phyloP scores from a whole-genome alignment of 2,329 filamentous ascomycete genomes.

The Aspergillus fischeri region DNA sequence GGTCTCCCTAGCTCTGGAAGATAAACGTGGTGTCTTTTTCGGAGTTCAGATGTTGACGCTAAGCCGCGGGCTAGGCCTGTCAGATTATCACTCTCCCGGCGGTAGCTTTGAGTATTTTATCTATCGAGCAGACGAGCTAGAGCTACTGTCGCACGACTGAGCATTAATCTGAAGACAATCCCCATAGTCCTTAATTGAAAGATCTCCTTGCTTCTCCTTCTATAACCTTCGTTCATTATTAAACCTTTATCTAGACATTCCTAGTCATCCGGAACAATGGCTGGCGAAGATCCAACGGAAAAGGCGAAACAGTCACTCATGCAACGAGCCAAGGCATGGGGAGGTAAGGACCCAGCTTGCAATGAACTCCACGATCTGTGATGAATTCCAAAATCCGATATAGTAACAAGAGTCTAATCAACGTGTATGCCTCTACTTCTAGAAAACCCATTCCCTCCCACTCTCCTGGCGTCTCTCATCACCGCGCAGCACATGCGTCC shows the following conservation, averaged over 20 bases:
- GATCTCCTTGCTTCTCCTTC: not conserved
- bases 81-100: not conserved
- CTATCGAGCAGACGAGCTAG: not conserved
- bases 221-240: not conserved
- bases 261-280: conserved; percentile 18
- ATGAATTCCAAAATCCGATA: not conserved
- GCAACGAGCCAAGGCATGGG: conserved; percentile 39
- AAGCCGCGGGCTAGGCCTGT: conserved; percentile 11
- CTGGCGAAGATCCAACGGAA: conserved; percentile 25
- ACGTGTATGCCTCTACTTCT: conserved; percentile 9
- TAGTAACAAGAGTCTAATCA: not conserved
- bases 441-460: conserved; percentile 64
- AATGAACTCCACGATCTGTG: not conserved
- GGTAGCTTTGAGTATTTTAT: not conserved
- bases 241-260: not conserved
- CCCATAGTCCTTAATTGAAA: not conserved
- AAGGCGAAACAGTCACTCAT: conserved; percentile 36
- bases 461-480: conserved; percentile 61
- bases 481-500: conserved; percentile 64
- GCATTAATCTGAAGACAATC: not conserved
- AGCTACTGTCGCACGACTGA: not conserved
- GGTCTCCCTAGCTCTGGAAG: not conserved
- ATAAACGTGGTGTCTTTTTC: conserved; percentile 27
- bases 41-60: conserved; percentile 18
- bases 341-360: conserved; percentile 31